These are phyloP conservation scores for Fusarium annulatum DNA, from an alignment of 2,329 filamentous ascomycete genomes.

Conservation along the genomic window DNA sequence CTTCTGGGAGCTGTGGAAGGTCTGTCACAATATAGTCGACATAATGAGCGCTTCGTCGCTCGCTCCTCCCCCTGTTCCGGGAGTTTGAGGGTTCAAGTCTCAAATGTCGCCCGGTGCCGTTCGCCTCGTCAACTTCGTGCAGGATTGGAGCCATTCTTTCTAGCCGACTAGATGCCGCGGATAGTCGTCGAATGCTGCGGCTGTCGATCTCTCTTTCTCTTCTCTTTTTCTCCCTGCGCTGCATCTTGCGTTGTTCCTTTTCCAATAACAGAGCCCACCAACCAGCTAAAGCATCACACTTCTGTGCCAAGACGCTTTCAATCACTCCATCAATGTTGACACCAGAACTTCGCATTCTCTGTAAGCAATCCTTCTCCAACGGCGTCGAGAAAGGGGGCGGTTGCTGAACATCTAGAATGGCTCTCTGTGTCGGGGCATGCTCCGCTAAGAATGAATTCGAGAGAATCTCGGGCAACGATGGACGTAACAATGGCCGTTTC, in stretches of 20 bases:
- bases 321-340: slow-evolving; percentile 95
- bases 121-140: slow-evolving; percentile 83
- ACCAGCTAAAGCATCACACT: slow-evolving; percentile 89
- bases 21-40: slow-evolving; percentile 75
- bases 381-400: slow-evolving; percentile 85
- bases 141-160: slow-evolving; percentile 83
- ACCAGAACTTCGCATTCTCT: slow-evolving; percentile 92
- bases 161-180: slow-evolving; percentile 87
- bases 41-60: slow-evolving; percentile 77
- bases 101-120: slow-evolving; percentile 60
- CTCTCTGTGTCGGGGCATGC: slow-evolving; percentile 87
- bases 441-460: slow-evolving; percentile 89
- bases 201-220: slow-evolving; percentile 86
- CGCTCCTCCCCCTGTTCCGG: slow-evolving; percentile 78
- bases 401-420: slow-evolving; percentile 84
- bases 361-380: slow-evolving; percentile 89
- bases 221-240: slow-evolving; percentile 81
- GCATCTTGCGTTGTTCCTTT: slow-evolving; percentile 91
- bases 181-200: slow-evolving; percentile 82
- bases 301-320: slow-evolving; percentile 89
- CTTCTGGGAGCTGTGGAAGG: slow-evolving; percentile 80
- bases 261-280: slow-evolving; percentile 97
- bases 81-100: slow-evolving; percentile 60
- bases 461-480: slow-evolving; percentile 85
- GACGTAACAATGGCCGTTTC: slow-evolving; percentile 87